phyloP scores from a whole-genome alignment of 768 basidiomycete species.

The Pisolithus microcarpus region DNA sequence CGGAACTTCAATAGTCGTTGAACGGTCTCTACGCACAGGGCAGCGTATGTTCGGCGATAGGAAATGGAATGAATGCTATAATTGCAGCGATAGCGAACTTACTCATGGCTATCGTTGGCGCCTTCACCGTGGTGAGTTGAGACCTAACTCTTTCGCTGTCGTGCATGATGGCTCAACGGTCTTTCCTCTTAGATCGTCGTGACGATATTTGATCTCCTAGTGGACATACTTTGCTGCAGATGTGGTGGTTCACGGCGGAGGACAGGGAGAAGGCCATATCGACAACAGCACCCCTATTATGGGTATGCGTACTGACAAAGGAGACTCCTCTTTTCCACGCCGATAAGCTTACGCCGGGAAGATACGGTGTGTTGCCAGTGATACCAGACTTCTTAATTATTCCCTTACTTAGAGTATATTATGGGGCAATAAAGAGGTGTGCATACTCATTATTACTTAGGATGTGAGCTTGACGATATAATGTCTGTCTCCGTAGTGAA shows the following conservation, averaged over 20 bases:
- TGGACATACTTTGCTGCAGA: slow-evolving; percentile 40
- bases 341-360: not conserved
- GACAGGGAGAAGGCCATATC: slow-evolving; percentile 1
- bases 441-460: no score
- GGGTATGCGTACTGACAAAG: not conserved
- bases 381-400: no score
- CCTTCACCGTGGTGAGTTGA: slow-evolving; percentile 48
- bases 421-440: no score
- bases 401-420: not conserved
- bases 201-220: slow-evolving; percentile 55
- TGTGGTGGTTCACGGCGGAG: slow-evolving; percentile 24
- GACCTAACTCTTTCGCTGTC: no score
- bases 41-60: slow-evolving; percentile 58
- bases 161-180: not conserved
- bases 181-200: slow-evolving; percentile 45
- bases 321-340: not conserved
- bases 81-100: slow-evolving; percentile 56
- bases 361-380: no score
- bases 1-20: not conserved
- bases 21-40: slow-evolving; percentile 32
- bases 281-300: not conserved
- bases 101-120: slow-evolving; percentile 44
- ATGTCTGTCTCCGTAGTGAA: no score
- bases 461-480: no score
- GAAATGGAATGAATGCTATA: slow-evolving; percentile 48